Evolutionary conservation across 306 rosid genomes (phyloP).

Genomic region (Begonia peltatifolia): DNA sequence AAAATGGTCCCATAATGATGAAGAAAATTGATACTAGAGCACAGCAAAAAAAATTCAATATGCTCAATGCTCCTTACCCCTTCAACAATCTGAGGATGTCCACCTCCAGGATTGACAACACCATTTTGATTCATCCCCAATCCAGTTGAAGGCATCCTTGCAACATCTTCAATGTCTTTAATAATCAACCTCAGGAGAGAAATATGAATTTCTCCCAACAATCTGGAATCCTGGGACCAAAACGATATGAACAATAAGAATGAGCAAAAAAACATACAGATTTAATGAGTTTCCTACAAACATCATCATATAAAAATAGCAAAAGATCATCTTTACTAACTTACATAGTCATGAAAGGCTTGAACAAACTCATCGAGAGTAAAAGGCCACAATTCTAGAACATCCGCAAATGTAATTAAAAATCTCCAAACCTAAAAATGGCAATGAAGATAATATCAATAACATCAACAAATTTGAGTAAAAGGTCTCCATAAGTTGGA

Average conservation of each 20-base stretch:
- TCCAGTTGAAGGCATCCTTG: conserved; percentile 85
- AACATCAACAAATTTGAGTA: conserved; percentile 7
- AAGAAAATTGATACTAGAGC: conserved; percentile 5
- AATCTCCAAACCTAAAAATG: conserved; percentile 85
- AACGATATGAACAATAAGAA: conserved; percentile 10
- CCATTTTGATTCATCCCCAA: conserved; percentile 77
- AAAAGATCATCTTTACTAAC: conserved; percentile 18
- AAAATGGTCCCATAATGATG: conserved; percentile 5
- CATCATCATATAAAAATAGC: conserved; percentile 4
- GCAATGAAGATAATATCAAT: conserved; percentile 10
- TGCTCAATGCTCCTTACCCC: conserved; percentile 47
- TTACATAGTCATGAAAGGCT: conserved; percentile 91
- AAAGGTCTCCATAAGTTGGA: conserved; percentile 3
- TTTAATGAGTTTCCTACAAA: background rate
- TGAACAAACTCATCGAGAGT: conserved; percentile 94
- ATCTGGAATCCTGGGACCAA: conserved; percentile 82
- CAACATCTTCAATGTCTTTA: conserved; percentile 98
- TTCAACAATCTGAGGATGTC: conserved; percentile 95
- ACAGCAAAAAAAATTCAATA: background rate
- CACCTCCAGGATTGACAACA: conserved; percentile 90
- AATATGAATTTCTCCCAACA: conserved; percentile 88
- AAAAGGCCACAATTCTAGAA: conserved; percentile 92
- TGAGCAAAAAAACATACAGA: background rate
- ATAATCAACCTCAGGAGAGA: conserved; percentile 69
- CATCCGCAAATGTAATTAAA: conserved; percentile 84